Evolutionary conservation across 2,329 filamentous ascomycete species (phyloP), one percentile per base, ranked within the genome.

Genomic region (Fusarium sp.): DNA sequence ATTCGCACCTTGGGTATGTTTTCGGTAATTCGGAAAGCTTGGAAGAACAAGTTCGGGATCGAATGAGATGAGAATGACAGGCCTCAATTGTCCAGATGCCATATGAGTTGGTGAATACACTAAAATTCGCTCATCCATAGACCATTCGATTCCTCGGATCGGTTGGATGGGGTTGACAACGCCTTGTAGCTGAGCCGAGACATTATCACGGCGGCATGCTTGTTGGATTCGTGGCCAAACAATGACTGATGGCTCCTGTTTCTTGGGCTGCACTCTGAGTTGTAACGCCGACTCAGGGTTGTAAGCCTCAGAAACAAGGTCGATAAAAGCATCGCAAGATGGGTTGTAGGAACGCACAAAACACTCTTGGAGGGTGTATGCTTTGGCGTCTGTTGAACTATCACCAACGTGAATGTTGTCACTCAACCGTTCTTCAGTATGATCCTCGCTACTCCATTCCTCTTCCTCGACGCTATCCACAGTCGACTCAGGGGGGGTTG

Each of bases 271-370:
- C 20, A 73, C 64, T 35, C 78, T 76, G 37, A 92, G 79, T 7
- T 85, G 83, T 15, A 89, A 78, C 20, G 81, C 67, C 54, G 80
- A 80, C 7, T 77, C 67, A n/a, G 78, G 70, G 63, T 3, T 76
- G 68, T 46, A 73, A 26, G 44, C 35, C 77, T 81, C 77, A 52
- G 6, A 84, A 79, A 66, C 88, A 0, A 92, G 76, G 70, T 92
- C 90, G 8, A 92, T 58, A 72, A 89, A 91, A 0, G 89, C 83
- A 26, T 82, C 83, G 67, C 85, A 85, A 4, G 83, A 81, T 15
- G 83, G 77, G 54, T 87, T 84, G 75, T 92, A 92, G 6, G 84
- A 82, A 27, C 87, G 83, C 46, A 89, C 78, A 45, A 86, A 85
- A 14, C 86, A 89, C 57, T 86, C 84, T 40, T 84, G 83, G 13